Base-by-base conservation (phyloP, 345 rosid genomes). In the Syzygium grande region DNA sequence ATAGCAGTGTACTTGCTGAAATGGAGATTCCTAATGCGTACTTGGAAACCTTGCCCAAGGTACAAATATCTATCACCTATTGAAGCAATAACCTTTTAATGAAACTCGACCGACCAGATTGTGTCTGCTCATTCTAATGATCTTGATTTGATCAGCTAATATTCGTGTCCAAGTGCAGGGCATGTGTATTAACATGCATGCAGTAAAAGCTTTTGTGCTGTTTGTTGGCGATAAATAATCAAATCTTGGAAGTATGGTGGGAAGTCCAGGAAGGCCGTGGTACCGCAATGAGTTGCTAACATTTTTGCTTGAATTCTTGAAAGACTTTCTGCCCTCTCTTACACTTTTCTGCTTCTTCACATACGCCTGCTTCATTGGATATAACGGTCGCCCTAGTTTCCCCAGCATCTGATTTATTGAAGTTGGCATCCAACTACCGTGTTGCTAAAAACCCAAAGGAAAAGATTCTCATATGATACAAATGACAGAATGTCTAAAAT, bases 1-100 rank as follows among this genome's bases (percentile, higher is more conserved):
- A 98, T 91, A 95, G 95, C 59, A 94, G 95, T 84, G 97, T 98
- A 86, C 96, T 98, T 49, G 93, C 94, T 4, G 99, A 97, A 85
- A 98, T 96, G 99, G 99, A 98, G 90, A 95, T 98, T 85, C 99
- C 99, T 6, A 68, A 88, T 87, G 95, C 98, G 30, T 98, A 96
- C 91, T 90, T 95, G 94, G 99, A 96, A 85, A 91, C 95, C 52
- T 92, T 98, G 90, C 99, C 99, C 34, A 98, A 97, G 98, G 99
- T 96, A 93, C 79, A 34, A 17, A 63, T 59, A 79, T 85, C 7
- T 52, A 16, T 77, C 55, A 51, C 29, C 16, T 51, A 49, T 21
- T 6, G 41, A 52, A 29, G 52, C 38, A 0, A 4, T 34, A 23
- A 34, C 27, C 25, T 22, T 58, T 34, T 84, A 73, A 34, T 34